Percentiles rank a stretch among this genome's conserved stretches.
phyloP scores from a whole-genome alignment of 768 basidiomycete genomes.

The Imleria badia region DNA sequence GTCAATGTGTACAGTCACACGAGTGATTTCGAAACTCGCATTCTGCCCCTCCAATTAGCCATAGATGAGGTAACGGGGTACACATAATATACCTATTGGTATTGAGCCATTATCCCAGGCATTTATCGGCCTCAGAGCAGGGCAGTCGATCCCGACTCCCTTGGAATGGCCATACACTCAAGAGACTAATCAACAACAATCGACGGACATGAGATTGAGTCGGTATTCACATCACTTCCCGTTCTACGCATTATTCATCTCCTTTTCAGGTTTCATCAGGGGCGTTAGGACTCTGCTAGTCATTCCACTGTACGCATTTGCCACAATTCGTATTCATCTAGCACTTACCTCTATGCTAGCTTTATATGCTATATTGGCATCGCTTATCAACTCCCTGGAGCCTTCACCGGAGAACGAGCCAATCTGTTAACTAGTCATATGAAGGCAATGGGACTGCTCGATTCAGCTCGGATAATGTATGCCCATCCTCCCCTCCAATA shows the following conservation, averaged over 20 bases:
- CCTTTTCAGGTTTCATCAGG: slow-evolving; percentile 52
- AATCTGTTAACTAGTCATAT: slow-evolving; percentile 65
- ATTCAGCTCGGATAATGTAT: slow-evolving; percentile 64
- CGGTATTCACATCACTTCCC: slow-evolving; percentile 18
- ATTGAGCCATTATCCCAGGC: slow-evolving; percentile 42
- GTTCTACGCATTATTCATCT: slow-evolving; percentile 1
- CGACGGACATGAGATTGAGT: slow-evolving; percentile 56
- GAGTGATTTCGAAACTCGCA: slow-evolving; percentile 65
- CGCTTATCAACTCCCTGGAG: slow-evolving; percentile 74
- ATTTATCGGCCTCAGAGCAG: slow-evolving; percentile 67
- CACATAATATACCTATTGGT: not conserved
- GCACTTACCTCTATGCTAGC: slow-evolving; percentile 31
- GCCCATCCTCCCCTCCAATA: slow-evolving; percentile 12
- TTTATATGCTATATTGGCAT: slow-evolving; percentile 74
- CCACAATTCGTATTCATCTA: not conserved
- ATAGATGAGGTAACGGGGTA: slow-evolving; percentile 56
- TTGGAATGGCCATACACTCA: slow-evolving; percentile 72
- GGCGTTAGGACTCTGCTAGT: slow-evolving; percentile 63
- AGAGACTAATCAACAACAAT: slow-evolving; percentile 65
- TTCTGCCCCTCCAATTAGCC: slow-evolving; percentile 79
- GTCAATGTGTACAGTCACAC: slow-evolving; percentile 66
- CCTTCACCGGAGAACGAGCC: slow-evolving; percentile 65
- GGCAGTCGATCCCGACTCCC: slow-evolving; percentile 53
- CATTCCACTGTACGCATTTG: slow-evolving; percentile 55
- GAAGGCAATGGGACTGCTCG: slow-evolving; percentile 77